phyloP scores from a whole-genome alignment of 768 basidiomycete genomes.

The Suillus discolor region DNA sequence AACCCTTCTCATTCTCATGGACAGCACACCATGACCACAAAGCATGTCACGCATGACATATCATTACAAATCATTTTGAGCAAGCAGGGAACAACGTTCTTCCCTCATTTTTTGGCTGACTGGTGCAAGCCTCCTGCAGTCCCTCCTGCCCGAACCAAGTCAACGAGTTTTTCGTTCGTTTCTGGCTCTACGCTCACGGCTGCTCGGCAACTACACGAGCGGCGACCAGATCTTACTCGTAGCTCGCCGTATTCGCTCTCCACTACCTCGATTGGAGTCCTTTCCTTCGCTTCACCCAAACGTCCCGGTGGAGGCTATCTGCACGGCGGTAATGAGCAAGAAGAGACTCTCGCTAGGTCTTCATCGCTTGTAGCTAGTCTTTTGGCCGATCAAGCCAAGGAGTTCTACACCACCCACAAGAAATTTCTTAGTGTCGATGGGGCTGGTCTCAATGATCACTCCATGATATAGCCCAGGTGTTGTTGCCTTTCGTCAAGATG shows the following conservation, averaged over 20 bases:
- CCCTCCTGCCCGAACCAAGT: slow-evolving; percentile 1
- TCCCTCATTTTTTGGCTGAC: slow-evolving; percentile 41
- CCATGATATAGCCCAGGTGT: slow-evolving; percentile 50
- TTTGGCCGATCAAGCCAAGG: slow-evolving; percentile 31
- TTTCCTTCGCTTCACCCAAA: slow-evolving; percentile 47
- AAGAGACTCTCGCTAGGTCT: slow-evolving; percentile 43
- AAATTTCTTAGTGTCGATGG: slow-evolving; percentile 37
- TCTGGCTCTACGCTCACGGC: slow-evolving; percentile 34
- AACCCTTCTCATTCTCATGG: slow-evolving; percentile 11
- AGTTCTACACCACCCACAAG: slow-evolving; percentile 45
- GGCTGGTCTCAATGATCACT: slow-evolving; percentile 47
- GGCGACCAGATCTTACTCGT: slow-evolving; percentile 16
- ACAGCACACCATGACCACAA: not conserved
- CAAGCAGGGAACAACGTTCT: slow-evolving; percentile 41
- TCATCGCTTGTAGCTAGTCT: slow-evolving; percentile 45
- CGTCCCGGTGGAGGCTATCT: slow-evolving; percentile 47
- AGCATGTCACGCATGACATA: slow-evolving; percentile 34
- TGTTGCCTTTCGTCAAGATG: slow-evolving; percentile 44
- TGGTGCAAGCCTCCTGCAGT: slow-evolving; percentile 29
- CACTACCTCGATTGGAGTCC: slow-evolving; percentile 37
- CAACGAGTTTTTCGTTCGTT: slow-evolving; percentile 32
- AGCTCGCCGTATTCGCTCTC: slow-evolving; percentile 21
- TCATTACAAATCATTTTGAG: slow-evolving; percentile 37
- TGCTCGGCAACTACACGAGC: slow-evolving; percentile 28
- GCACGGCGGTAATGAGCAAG: slow-evolving; percentile 48